phyloP scores from a whole-genome alignment of 345 rosid genomes.

The Diplotaxis tenuifolia region DNA sequence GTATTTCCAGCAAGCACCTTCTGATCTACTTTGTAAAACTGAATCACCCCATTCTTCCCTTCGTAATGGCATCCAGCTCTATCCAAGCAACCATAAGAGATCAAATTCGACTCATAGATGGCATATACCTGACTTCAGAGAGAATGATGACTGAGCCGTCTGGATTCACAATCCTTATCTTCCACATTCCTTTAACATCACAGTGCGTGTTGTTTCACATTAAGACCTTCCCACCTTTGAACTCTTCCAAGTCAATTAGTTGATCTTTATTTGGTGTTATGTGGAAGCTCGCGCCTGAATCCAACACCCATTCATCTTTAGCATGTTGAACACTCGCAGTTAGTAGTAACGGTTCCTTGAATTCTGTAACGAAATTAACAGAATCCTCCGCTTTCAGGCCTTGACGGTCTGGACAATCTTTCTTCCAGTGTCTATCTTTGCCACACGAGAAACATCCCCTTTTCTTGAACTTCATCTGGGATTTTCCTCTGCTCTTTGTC shows the following conservation, averaged over 20 bases:
- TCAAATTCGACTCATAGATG: not conserved
- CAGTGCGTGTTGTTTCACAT: not conserved
- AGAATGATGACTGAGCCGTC: not conserved
- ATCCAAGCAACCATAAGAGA: not conserved
- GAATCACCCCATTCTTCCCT: not conserved
- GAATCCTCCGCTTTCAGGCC: not conserved
- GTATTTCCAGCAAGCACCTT: not conserved
- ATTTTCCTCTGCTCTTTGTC: not conserved
- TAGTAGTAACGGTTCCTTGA: not conserved
- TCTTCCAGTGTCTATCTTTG: not conserved
- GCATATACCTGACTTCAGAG: not conserved
- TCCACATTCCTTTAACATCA: not conserved
- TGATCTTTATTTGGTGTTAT: not conserved
- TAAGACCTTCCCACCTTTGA: not conserved
- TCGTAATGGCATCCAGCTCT: not conserved
- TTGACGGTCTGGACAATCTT: not conserved
- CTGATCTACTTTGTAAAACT: not conserved
- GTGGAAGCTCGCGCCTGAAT: not conserved
- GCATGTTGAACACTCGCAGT: not conserved
- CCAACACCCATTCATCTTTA: not conserved
- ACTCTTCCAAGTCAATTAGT: not conserved
- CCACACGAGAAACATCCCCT: not conserved
- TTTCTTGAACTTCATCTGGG: not conserved
- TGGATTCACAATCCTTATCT: not conserved
- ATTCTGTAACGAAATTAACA: not conserved